Evolutionary conservation across 2,329 filamentous ascomycete species (phyloP), one percentile per base, ranked within the genome.

Genomic region (Stachybotrys elegans): DNA sequence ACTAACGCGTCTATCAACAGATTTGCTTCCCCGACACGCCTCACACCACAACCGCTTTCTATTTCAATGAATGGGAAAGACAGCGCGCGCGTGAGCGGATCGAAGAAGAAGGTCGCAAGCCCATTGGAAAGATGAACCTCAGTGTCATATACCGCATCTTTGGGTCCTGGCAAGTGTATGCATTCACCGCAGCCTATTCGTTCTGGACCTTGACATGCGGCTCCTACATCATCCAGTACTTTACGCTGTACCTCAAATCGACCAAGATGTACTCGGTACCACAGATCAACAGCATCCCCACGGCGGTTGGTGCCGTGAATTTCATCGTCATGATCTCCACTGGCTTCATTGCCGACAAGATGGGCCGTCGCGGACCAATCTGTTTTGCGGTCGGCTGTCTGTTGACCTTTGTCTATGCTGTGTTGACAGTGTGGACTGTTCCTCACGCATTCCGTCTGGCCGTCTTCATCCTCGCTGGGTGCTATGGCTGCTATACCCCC

Each of bases 251-350:
- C 56, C 59, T 71, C 34, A 67, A 66, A 43, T 50, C 59, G 3
- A 63, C 59, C 1, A 47, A 49, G n/a, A 12, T 40, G 14, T 69
- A 66, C 51, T 57, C 59, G 0, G 55, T 69, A 3, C 60, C 62
- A 2, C 51, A 71, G 49, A 63, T 70, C 57, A 72, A 73, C 56
- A 70, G 67, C 49, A 71, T 71, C 25, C 67, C 70, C 2, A 73
- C 70, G 0, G 55, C 60, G 20, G 62, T 71, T 22, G 65, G 65
- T 25, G 69, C 69, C 9, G 57, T 71, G 51, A 70, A 69, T 49
- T 66, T 71, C 43, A 49, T 69, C 36, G 59, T 68, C 46, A 70
- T 70, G 65, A 40, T 64, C 12, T 53, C 60, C 3, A 63, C 63
- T 3, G 65, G 65, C 3, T 62, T 52, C 22, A 42, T 62, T 6